Evolutionary conservation across 2,329 filamentous ascomycete species (phyloP).

Genomic region (Ophiostoma populinum): DNA sequence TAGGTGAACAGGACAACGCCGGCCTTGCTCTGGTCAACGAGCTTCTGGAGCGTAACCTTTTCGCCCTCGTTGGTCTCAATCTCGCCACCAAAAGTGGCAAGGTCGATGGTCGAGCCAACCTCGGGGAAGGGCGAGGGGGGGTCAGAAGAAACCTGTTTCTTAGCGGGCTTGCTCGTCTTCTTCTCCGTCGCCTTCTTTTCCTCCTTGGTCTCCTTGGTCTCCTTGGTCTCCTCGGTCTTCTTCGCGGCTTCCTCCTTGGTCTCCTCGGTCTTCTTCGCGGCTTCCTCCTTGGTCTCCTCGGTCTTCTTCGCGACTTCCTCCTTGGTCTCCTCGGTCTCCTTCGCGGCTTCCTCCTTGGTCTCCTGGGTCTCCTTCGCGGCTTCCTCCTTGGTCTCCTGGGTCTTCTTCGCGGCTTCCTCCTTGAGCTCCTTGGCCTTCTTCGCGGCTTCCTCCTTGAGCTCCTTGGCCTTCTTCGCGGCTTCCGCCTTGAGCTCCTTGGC

Average conservation of each 20-base stretch:
- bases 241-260: slow-evolving; percentile 5
- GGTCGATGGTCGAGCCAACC: slow-evolving; percentile 36
- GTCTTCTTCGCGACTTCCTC: slow-evolving; percentile 14
- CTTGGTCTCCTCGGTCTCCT: slow-evolving; percentile 10
- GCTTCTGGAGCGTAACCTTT: slow-evolving; percentile 60
- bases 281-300: slow-evolving; percentile 15
- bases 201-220: slow-evolving; percentile 7
- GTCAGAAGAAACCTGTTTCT: slow-evolving; percentile 18
- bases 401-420: slow-evolving; percentile 4
- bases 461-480: too few species aligned
- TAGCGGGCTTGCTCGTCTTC: slow-evolving; percentile 9
- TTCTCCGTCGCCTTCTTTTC: slow-evolving; percentile 15
- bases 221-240: slow-evolving; percentile 8
- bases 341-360: slow-evolving; percentile 13
- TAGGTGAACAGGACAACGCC: slow-evolving; percentile 93
- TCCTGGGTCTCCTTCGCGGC: slow-evolving; percentile 6
- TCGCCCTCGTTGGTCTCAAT: slow-evolving; percentile 72
- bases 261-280: slow-evolving; percentile 10
- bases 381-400: too few species aligned
- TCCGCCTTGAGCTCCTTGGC: slow-evolving; percentile 13
- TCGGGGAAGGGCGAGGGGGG: slow-evolving; percentile 17
- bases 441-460: slow-evolving; percentile 13
- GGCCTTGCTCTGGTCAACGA: slow-evolving; percentile 66
- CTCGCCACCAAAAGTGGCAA: slow-evolving; percentile 48
- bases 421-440: slow-evolving; percentile 9